Evolutionary conservation across 495 filamentous ascomycete species (phyloP).

Genomic region (Penicillium manginii): DNA sequence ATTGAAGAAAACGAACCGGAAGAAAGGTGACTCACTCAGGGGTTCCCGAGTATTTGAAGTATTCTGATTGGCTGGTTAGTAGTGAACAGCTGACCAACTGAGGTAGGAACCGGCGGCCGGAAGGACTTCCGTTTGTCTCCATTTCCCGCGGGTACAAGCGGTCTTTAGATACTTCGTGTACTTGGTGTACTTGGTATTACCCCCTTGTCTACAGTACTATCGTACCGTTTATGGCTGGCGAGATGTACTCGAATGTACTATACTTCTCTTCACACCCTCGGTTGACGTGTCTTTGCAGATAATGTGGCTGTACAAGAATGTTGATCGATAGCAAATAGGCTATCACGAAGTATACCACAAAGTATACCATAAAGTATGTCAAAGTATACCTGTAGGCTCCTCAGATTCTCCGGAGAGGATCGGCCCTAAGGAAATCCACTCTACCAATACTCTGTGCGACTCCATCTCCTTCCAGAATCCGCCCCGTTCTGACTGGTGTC

Average conservation of each 20-base stretch:
- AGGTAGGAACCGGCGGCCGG: conserved; percentile 5
- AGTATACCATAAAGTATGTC: too few species aligned
- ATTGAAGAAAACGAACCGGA: conserved; percentile 33
- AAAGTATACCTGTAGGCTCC: too few species aligned
- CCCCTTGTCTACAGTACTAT: too few species aligned
- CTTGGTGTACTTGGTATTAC: not conserved
- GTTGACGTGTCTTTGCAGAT: not conserved
- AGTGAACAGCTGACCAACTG: conserved; percentile 19
- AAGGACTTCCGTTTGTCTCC: conserved; percentile 1
- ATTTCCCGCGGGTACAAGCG: too few species aligned
- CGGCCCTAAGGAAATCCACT: conserved; percentile 25
- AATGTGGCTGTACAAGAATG: not conserved
- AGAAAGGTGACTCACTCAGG: conserved; percentile 27
- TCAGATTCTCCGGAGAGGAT: conserved; percentile 36
- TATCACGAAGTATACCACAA: too few species aligned
- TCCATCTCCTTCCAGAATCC: conserved; percentile 36
- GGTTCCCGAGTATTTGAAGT: not conserved
- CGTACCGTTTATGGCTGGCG: too few species aligned
- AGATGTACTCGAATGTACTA: conserved; percentile 12
- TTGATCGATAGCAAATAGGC: too few species aligned
- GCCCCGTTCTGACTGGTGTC: conserved; percentile 9
- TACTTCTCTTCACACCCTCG: not conserved
- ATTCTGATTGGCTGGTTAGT: conserved; percentile 13
- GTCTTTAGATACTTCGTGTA: not conserved
- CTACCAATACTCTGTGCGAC: conserved; percentile 23